phyloP scores from a whole-genome alignment of 345 rosid species.

The Eucalyptus dawsonii region DNA sequence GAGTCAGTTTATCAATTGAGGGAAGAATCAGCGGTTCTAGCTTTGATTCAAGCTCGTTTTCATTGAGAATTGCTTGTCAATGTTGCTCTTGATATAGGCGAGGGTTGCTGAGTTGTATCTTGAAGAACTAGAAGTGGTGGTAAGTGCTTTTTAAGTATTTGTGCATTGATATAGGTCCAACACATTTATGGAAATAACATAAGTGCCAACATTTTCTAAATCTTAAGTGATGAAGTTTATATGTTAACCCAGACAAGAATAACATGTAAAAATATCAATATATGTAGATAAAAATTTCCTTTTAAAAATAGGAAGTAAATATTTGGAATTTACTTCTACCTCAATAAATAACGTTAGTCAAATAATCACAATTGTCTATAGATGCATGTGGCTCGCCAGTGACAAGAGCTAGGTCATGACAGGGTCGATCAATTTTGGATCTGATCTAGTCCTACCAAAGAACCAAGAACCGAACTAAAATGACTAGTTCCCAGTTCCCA shows the following conservation, averaged over 20 bases:
- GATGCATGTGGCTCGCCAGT: fast-evolving
- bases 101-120: too few relatives aligned
- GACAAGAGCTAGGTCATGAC: fast-evolving
- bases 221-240: background rate
- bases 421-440: fast-evolving
- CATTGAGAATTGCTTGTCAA: too few relatives aligned
- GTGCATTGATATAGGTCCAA: background rate
- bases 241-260: too few relatives aligned
- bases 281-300: too few relatives aligned
- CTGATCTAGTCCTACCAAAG: fast-evolving
- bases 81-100: too few relatives aligned
- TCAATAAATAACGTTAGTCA: fast-evolving
- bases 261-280: background rate
- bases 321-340: too few relatives aligned
- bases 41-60: too few relatives aligned
- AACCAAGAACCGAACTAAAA: fast-evolving
- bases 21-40: too few relatives aligned
- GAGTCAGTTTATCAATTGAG: fast-evolving
- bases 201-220: background rate
- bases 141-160: background rate
- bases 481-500: fast-evolving
- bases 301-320: too few relatives aligned
- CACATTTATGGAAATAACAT: background rate
- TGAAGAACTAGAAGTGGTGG: too few relatives aligned
- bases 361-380: too few relatives aligned